A percentile compares a stretch with the other conserved stretches of the same genome.
These are phyloP conservation scores for Chaetothyriales sp. DNA, from an alignment of 2,329 filamentous ascomycete genomes.

Conservation along the genomic window DNA sequence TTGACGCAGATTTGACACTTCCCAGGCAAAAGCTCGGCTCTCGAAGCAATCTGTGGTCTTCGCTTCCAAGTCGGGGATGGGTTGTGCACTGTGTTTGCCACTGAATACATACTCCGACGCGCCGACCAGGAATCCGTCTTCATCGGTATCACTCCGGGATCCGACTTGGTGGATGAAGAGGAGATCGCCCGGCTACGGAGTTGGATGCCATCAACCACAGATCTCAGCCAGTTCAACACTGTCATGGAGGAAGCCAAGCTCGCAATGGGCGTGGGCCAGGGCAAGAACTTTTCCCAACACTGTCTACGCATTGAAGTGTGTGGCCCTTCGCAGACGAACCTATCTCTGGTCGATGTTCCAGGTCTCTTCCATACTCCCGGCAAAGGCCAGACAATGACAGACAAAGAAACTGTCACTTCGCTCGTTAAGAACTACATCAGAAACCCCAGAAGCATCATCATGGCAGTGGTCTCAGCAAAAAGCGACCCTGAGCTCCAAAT, in stretches of 20 bases:
- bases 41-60: conserved; percentile 50
- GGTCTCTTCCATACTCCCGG: conserved; percentile 44
- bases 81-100: conserved; percentile 48
- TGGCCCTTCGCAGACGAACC: conserved; percentile 45
- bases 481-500: conserved; percentile 44
- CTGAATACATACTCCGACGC: conserved; percentile 43
- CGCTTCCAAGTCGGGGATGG: conserved; percentile 44
- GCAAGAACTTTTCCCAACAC: conserved; percentile 32
- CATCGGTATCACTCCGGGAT: conserved; percentile 31
- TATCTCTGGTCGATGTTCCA: conserved; percentile 50
- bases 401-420: conserved; percentile 40
- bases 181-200: conserved; percentile 20
- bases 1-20: neutral
- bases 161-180: conserved; percentile 17
- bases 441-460: conserved; percentile 45
- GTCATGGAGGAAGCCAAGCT: conserved; percentile 41
- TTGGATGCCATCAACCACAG: conserved; percentile 7
- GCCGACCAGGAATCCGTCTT: conserved; percentile 24
- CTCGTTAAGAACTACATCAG: conserved; percentile 41
- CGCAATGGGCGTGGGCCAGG: conserved; percentile 35
- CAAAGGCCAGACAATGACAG: conserved; percentile 39
- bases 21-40: conserved; percentile 46
- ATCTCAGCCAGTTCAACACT: conserved; percentile 30
- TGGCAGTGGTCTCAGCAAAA: conserved; percentile 41
- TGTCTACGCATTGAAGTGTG: conserved; percentile 47